Base-by-base conservation (phyloP, 1,284 basidiomycete genomes). In the Rhodotorula sp. region DNA sequence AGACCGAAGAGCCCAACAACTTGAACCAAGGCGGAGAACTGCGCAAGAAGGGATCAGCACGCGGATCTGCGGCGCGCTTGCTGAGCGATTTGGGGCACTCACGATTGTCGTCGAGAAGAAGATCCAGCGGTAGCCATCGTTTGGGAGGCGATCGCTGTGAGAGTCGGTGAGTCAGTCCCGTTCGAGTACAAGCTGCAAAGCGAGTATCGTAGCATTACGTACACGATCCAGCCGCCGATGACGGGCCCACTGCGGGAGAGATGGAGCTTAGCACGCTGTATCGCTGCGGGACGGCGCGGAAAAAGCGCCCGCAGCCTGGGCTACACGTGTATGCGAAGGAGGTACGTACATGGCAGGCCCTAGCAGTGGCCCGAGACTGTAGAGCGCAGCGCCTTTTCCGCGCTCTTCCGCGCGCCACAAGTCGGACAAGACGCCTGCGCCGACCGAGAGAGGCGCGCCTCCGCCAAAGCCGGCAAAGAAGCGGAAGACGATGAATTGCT, bases 371-470 rank as follows among this genome's bases (percentile, higher is more conserved):
- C 88, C 88, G 10, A 91, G 81, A 0, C 89, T 88, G 79, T 90
- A 91, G 2, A 90, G 82, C 0, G 88, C 87, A 42, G 90, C 84
- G 0, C 89, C 89, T 71, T 84, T 82, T 0, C 90, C 90, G 74
- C 89, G 84, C 76, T 91, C 84, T 68, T 91, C 88, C 0, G 88
- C 79, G n/a, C 78, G 79, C 86, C 88, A 92, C 57, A 89, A 84
- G 80, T 92, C 91, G 3, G 87, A 85, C 0, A 92, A 81, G 2
- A 89, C 85, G 3, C 88, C 91, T 3, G 81, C 80, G 1, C 80
- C 74, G 48, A 76, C 71, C 3, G 77, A 71, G 0, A 81, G 58
- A 1, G 80, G 79, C 1, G 81, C 80, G n/a, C 73, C 72, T 9
- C 80, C 80, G 27, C 80, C 80, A 7, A 81, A 61, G 3, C 81